Conservation (phyloP, 805 yeast genomes). For the Teunomyces aglyptinius region DNA sequence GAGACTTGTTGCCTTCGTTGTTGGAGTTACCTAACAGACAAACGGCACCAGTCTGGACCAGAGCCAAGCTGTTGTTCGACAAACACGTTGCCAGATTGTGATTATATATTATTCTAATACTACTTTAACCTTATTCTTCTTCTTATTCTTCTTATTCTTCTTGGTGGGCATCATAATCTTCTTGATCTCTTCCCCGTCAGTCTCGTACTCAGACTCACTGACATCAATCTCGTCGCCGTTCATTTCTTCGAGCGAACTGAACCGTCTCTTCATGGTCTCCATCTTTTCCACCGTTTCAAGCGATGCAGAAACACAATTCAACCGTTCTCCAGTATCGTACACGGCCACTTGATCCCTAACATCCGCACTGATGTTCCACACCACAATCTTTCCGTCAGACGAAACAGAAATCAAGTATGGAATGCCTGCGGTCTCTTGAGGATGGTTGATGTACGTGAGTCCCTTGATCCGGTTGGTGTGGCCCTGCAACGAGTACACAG, state of each 20-base stretch:
- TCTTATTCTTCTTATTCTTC: slow-evolving; percentile 40
- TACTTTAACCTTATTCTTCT: slow-evolving; percentile 36
- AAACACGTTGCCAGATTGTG: slow-evolving; percentile 75
- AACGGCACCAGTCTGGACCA: slow-evolving; percentile 86
- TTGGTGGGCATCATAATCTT: slow-evolving; percentile 53
- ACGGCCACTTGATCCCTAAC: slow-evolving; percentile 81
- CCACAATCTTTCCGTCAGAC: slow-evolving; percentile 89
- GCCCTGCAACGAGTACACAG: slow-evolving; percentile 66
- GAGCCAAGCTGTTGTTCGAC: slow-evolving; percentile 80
- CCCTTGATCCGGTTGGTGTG: slow-evolving; percentile 87
- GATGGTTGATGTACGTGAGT: slow-evolving; percentile 50
- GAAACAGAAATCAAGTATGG: slow-evolving; percentile 75
- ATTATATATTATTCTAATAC: slow-evolving; percentile 46
- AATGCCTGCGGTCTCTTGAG: slow-evolving; percentile 28
- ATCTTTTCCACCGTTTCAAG: slow-evolving; percentile 76
- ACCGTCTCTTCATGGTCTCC: slow-evolving; percentile 63
- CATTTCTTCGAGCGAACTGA: slow-evolving; percentile 28
- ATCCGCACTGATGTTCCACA: slow-evolving; percentile 66
- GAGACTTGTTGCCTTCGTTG: slow-evolving; percentile 85
- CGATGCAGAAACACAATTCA: slow-evolving; percentile 78
- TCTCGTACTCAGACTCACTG: slow-evolving; percentile 72
- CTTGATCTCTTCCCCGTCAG: slow-evolving; percentile 66
- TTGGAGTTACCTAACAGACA: slow-evolving; percentile 79
- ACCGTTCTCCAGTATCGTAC: slow-evolving; percentile 85
- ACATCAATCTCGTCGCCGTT: slow-evolving; percentile 13